phyloP scores from a whole-genome alignment of 1,284 basidiomycete genomes.

The Heliocybe sulcata region DNA sequence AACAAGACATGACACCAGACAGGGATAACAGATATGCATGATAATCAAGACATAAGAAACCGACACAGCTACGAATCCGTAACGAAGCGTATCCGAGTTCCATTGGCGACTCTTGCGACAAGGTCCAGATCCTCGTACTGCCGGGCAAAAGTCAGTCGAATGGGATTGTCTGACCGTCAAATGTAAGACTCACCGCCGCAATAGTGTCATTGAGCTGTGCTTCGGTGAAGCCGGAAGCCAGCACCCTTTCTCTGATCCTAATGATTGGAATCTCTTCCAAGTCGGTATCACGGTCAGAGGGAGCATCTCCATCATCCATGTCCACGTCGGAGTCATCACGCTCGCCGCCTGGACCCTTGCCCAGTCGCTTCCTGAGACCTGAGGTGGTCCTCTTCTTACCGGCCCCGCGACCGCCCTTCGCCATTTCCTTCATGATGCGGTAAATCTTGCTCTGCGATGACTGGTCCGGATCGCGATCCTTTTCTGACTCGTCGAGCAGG shows the following conservation, averaged over 20 bases:
- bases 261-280: slow-evolving; percentile 69
- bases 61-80: slow-evolving; percentile 7
- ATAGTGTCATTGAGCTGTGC: slow-evolving; percentile 83
- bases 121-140: slow-evolving; percentile 83
- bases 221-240: slow-evolving; percentile 87
- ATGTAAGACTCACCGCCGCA: slow-evolving; percentile 46
- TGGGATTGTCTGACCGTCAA: too few relatives aligned
- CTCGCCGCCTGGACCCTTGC: slow-evolving; percentile 63
- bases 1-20: slow-evolving; percentile 8
- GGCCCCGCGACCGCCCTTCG: slow-evolving; percentile 27
- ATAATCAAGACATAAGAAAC: slow-evolving; percentile 8
- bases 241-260: slow-evolving; percentile 77
- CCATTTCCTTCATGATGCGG: slow-evolving; percentile 86
- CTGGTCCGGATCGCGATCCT: slow-evolving; percentile 60
- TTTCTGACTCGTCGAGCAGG: slow-evolving; percentile 74
- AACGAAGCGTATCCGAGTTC: slow-evolving; percentile 63
- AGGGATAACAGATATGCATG: slow-evolving; percentile 12
- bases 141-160: too few relatives aligned
- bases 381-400: slow-evolving; percentile 31
- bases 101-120: slow-evolving; percentile 70
- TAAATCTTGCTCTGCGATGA: slow-evolving; percentile 81
- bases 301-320: slow-evolving; percentile 40
- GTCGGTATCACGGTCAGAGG: slow-evolving; percentile 38
- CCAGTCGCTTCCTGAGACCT: slow-evolving; percentile 36
- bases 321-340: slow-evolving; percentile 59